These are phyloP conservation scores for Ensete glaucum DNA, from an alignment of 176 grass and related monocot species.

Conservation along the genomic window DNA sequence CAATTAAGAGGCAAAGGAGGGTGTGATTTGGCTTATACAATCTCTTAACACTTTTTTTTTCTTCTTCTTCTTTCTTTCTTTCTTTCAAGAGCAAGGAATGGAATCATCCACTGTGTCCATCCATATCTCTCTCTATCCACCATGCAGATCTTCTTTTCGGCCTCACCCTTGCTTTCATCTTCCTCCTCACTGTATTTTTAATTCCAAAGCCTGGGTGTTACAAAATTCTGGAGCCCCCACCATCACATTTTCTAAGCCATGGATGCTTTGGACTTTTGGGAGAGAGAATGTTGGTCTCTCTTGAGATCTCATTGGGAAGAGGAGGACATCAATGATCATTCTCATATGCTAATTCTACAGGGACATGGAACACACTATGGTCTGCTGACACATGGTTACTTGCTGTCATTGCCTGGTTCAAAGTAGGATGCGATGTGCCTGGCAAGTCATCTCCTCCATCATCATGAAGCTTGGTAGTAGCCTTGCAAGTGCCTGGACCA, in stretches of 20 bases:
- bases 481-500: not conserved
- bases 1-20: slow-evolving; percentile 6
- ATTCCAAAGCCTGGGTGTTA: slow-evolving; percentile 23
- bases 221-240: slow-evolving; percentile 5
- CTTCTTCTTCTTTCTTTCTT: too few relatives aligned
- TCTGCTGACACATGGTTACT: not conserved
- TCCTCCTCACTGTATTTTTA: slow-evolving; percentile 16
- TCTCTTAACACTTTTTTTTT: not conserved
- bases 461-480: not conserved
- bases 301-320: slow-evolving; percentile 20
- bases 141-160: slow-evolving; percentile 50
- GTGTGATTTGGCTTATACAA: slow-evolving; percentile 7
- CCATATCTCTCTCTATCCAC: slow-evolving; percentile 55
- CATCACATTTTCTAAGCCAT: slow-evolving; percentile 10
- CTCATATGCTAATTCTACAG: not conserved
- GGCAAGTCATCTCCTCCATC: not conserved
- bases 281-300: slow-evolving; percentile 18
- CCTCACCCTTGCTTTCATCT: slow-evolving; percentile 32
- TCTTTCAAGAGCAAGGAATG: not conserved
- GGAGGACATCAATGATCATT: not conserved
- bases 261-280: slow-evolving; percentile 30
- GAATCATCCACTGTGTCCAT: slow-evolving; percentile 31
- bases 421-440: not conserved
- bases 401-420: slow-evolving; percentile 1
- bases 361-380: not conserved